Evolutionary conservation across 192 early-diverging fungal genomes (phyloP), one percentile per base, ranked within the genome.

Genomic region (Fimicolochytrium jonesii): DNA sequence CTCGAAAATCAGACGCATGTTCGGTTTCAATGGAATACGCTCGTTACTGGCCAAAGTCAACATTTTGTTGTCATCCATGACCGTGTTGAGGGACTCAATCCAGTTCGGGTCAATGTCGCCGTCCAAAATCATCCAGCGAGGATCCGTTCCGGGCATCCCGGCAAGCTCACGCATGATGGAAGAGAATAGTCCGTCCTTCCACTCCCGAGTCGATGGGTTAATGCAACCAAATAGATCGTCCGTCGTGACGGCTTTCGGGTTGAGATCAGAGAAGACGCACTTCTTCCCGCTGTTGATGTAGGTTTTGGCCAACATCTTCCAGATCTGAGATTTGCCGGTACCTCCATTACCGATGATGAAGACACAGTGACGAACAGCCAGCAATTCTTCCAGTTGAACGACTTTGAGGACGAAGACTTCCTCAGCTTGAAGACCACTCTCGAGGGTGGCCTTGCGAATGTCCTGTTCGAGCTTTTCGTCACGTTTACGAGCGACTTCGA

Each of bases 1-100:
- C 57, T 86, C 84, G 55, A 86, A 86, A 49, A 86, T 82, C 15
- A 86, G 49, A 31, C 84, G 61, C 84, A 86, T 83, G 65, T 83
- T 72, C 2, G 79, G 71, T 47, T 86, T 85, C 30, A 86, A 56
- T 4, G 84, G 84, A 74, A 86, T 86, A 65, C 84, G 84, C 60
- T 86, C 84, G 68, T 86, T 86, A 29, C 67, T 71, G 17, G 84
- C 84, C 1, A 86, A 56, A 1, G 84, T 86, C 4, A 86, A 69
- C 79, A 86, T 82, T 50, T 86, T 86, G 72, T 86, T 86, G 67
- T 86, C 84, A 54, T 86, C 84, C 84, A 86, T 86, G 35, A 86
- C 84, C 3, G 84, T 86, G 63, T 86, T 86, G 29, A 86, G 64
- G 4, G 77, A 80, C 61, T 86, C 84, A 67, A 86, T 86, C 84